These are phyloP conservation scores for Alternaria arbusti DNA, from an alignment of 2,329 filamentous ascomycete genomes.

Conservation along the genomic window DNA sequence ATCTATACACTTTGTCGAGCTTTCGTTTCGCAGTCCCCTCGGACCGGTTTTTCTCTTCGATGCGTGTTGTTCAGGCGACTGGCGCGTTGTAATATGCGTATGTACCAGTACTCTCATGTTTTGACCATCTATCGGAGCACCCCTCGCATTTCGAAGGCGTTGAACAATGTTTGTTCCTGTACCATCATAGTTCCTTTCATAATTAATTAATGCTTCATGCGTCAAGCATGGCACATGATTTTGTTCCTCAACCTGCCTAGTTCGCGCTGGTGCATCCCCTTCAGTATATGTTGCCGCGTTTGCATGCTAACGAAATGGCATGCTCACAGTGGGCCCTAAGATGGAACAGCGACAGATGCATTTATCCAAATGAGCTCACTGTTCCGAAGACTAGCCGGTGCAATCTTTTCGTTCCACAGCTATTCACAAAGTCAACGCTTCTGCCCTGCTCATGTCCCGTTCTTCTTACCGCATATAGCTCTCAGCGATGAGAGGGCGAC, in stretches of 20 bases:
- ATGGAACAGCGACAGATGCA: background rate
- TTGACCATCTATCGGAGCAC: background rate
- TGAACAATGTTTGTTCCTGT: background rate
- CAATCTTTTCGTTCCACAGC: background rate
- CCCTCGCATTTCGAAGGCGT: background rate
- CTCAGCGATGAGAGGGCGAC: background rate
- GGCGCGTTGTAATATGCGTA: background rate
- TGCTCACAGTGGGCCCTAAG: constrained; percentile 1
- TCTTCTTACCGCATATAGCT: background rate
- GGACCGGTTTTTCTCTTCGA: background rate
- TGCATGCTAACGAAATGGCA: background rate
- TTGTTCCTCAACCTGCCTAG: background rate
- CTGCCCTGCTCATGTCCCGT: background rate
- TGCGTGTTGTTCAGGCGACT: background rate
- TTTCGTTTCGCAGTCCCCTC: background rate
- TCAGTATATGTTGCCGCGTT: background rate
- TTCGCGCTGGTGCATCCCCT: background rate
- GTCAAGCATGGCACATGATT: background rate
- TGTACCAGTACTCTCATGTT: background rate
- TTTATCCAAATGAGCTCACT: background rate
- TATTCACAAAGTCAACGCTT: background rate
- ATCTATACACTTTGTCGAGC: background rate
- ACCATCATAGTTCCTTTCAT: background rate
- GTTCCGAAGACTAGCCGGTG: background rate
- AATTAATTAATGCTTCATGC: background rate